These are phyloP conservation scores for Lodderomyces oxycetoniae DNA, from an alignment of 1,139 yeast species.

Conservation along the genomic window DNA sequence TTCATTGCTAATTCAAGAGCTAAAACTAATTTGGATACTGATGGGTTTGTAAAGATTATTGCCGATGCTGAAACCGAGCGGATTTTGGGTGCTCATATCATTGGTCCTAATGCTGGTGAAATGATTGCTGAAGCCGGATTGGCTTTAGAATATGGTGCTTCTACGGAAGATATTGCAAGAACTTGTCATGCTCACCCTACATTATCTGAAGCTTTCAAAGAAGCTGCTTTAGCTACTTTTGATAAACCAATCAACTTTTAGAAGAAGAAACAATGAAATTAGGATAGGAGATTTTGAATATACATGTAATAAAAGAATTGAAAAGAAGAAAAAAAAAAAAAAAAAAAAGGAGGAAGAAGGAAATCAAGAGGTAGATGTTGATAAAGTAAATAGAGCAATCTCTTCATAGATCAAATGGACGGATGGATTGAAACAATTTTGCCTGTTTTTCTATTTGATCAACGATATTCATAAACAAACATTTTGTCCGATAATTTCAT, in stretches of 20 bases:
- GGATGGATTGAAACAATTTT: too few species aligned
- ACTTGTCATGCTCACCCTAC: slow-evolving; percentile 99
- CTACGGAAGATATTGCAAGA: slow-evolving; percentile 96
- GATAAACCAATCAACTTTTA: slow-evolving; percentile 86
- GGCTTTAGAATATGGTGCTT: slow-evolving; percentile 98
- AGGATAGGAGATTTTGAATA: too few species aligned
- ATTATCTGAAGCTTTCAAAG: slow-evolving; percentile 95
- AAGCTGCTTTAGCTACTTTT: slow-evolving; percentile 91
- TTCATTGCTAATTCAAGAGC: slow-evolving; percentile 99
- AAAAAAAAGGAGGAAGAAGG: too few species aligned
- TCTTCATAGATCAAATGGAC: too few species aligned
- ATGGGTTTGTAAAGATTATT: slow-evolving; percentile 92
- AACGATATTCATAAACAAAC: too few species aligned
- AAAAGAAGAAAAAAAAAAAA: slow-evolving; percentile 1
- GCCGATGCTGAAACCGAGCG: slow-evolving; percentile 98
- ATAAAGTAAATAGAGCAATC: too few species aligned
- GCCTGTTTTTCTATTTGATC: too few species aligned
- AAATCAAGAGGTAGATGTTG: too few species aligned
- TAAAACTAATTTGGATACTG: slow-evolving; percentile 94
- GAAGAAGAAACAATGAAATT: too few species aligned
- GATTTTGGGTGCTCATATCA: slow-evolving; percentile 92
- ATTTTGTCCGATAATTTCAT: too few species aligned
- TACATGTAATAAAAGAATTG: neutral
- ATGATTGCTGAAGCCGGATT: slow-evolving; percentile 98
- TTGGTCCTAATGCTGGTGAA: slow-evolving; percentile 99